Base-by-base conservation (phyloP, 139 green algal species). In the Chlorella sp. region DNA sequence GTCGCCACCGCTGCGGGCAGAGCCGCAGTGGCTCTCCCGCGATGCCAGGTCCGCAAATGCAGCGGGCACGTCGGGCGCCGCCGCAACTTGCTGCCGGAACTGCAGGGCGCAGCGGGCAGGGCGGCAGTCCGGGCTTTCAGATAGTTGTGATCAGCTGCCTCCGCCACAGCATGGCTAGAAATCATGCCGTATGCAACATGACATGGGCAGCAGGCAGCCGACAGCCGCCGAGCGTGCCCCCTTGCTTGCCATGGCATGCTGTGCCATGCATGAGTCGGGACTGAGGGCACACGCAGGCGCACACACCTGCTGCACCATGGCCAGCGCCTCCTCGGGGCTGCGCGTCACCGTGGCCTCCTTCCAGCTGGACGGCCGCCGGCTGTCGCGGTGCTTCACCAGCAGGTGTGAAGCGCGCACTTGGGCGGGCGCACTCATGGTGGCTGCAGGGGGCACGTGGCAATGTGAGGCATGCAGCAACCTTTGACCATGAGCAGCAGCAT, bases 331-430 rank as follows among this genome's bases (percentile, higher is more conserved):
- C 76, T 98, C 93, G 76, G 89, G 75, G 32, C 64, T 89, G 41
- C 94, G 88, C 1, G 93, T 98, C 28, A 98, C 83, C 0, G 85
- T 79, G 2, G 83, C 73, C 86, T 98, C 93, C 87, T 97, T 97
- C 95, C 95, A 98, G 22, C 89, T 95, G 19, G 83, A 90, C 1
- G 95, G 95, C 24, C 93, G 87, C 17, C 95, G 74, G 1, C 73
- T 84, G 73, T 93, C 91, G 64, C 79, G 88, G 89, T 98, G 95
- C 89, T 98, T 98, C 2, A 98, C 93, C 44, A 98, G 92, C 78
- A 98, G 85, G 87, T 98, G 95, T 1, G 88, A 94, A 2, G 93
- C 94, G 2, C 93, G 81, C 36, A 97, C 93, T n/a, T 88, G 82
- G 19, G 81, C 28, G 7, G 80, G 44, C 32, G 30, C 79, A 22